A percentile compares a stretch with the other conserved stretches of the same genome.
phyloP scores from a whole-genome alignment of 2,329 filamentous ascomycete genomes.

The Beauveria bassiana region DNA sequence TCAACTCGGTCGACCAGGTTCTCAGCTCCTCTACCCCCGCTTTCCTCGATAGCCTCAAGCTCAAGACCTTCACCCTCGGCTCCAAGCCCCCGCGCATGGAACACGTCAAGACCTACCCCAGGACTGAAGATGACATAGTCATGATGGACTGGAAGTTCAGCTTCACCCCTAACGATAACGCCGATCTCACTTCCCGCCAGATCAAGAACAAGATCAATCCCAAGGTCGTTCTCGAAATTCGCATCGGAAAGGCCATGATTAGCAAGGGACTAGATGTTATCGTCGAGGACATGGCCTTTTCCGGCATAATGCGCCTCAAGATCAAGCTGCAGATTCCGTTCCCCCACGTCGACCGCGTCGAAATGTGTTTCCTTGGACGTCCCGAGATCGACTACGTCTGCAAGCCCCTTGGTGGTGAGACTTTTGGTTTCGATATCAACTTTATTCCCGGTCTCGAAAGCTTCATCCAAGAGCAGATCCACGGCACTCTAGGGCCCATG shows the following conservation, averaged over 20 bases:
- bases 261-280: constrained; percentile 97
- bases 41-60: constrained; percentile 86
- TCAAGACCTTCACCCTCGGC: constrained; percentile 89
- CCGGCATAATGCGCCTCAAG: constrained; percentile 92
- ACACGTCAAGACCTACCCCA: constrained; percentile 96
- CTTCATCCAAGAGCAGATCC: constrained; percentile 95
- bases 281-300: constrained; percentile 95
- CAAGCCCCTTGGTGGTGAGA: constrained; percentile 93
- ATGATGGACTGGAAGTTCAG: constrained; percentile 99
- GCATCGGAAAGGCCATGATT: constrained; percentile 90
- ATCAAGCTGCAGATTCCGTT: constrained; percentile 95
- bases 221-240: constrained; percentile 90
- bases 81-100: constrained; percentile 94
- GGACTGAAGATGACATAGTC: constrained; percentile 88
- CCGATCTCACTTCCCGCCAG: constrained; percentile 84
- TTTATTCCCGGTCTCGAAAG: constrained; percentile 90
- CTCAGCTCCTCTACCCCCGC: constrained; percentile 84
- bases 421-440: constrained; percentile 96
- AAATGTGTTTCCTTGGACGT: constrained; percentile 87
- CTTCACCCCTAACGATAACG: constrained; percentile 91
- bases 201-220: constrained; percentile 95
- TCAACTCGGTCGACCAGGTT: constrained; percentile 92
- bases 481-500: constrained; percentile 88
- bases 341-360: constrained; percentile 88
- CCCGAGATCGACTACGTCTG: constrained; percentile 94